phyloP scores from a whole-genome alignment of 2,329 filamentous ascomycete species.

The Penicillium sp. region DNA sequence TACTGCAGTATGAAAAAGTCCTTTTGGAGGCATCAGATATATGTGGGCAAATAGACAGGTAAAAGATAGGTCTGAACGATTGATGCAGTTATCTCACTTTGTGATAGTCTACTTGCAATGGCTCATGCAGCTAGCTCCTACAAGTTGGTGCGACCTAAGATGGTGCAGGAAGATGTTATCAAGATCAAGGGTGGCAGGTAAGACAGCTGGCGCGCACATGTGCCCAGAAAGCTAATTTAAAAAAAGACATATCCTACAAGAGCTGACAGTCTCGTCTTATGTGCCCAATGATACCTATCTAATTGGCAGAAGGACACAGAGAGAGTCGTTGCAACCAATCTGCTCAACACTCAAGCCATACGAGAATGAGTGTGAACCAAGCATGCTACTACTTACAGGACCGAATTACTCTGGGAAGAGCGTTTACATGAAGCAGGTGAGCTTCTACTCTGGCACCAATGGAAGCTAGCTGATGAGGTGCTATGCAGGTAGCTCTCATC shows the following conservation, averaged over 20 bases:
- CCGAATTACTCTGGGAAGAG: constrained; percentile 97
- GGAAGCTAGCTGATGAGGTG: too few species aligned
- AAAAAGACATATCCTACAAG: constrained; percentile 77
- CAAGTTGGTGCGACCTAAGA: constrained; percentile 58
- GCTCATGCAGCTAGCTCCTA: constrained; percentile 68
- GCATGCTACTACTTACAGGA: constrained; percentile 73
- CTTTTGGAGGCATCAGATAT: constrained; percentile 65
- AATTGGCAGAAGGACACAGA: too few species aligned
- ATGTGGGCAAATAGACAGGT: constrained; percentile 74
- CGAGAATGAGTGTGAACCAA: too few species aligned
- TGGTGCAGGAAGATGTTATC: constrained; percentile 63
- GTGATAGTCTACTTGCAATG: constrained; percentile 61
- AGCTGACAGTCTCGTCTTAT: constrained; percentile 69
- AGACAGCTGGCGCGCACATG: constrained; percentile 18
- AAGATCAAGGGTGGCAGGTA: constrained; percentile 66
- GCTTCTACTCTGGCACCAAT: constrained; percentile 14
- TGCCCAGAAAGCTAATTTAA: too few species aligned
- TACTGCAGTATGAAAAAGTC: constrained; percentile 60
- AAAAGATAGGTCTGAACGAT: too few species aligned
- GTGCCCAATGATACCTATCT: constrained; percentile 75
- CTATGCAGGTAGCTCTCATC: constrained; percentile 74
- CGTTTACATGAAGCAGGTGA: constrained; percentile 76
- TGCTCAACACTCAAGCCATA: too few species aligned
- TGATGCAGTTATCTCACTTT: too few species aligned
- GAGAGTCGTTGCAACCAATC: too few species aligned